Percentiles rank a stretch among this genome's conserved stretches.
phyloP scores from a whole-genome alignment of 257 asterid species.

The Gynochthodes officinalis region DNA sequence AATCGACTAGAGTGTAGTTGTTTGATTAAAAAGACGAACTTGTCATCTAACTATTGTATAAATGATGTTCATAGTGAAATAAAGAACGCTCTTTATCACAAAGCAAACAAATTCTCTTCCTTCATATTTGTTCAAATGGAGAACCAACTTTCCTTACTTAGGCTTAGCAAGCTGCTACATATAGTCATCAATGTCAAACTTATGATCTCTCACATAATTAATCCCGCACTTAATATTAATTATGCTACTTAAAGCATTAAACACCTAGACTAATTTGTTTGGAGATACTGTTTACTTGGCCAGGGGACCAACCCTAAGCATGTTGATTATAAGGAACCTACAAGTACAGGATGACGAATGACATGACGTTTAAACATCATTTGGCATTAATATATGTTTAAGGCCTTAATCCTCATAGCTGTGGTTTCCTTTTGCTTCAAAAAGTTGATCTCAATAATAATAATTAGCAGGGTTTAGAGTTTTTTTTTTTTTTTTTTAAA shows the following conservation, averaged over 20 bases:
- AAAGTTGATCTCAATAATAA: too few relatives aligned
- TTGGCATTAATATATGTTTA: not conserved
- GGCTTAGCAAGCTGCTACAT: slow-evolving; percentile 6
- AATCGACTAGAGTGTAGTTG: too few relatives aligned
- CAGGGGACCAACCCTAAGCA: slow-evolving; percentile 8
- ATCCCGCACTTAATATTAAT: not conserved
- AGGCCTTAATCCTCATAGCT: slow-evolving; percentile 3
- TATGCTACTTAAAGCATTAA: not conserved
- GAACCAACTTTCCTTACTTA: slow-evolving; percentile 3
- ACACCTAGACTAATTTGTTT: not conserved
- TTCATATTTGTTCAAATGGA: too few relatives aligned
- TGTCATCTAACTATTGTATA: too few relatives aligned
- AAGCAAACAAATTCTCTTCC: too few relatives aligned
- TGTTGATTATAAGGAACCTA: not conserved
- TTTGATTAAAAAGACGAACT: too few relatives aligned
- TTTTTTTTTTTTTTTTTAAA: too few relatives aligned
- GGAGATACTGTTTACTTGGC: not conserved
- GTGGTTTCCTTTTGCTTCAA: not conserved
- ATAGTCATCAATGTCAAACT: not conserved
- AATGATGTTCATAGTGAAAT: too few relatives aligned
- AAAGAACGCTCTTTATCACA: too few relatives aligned
- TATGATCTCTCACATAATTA: not conserved
- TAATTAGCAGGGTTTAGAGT: too few relatives aligned
- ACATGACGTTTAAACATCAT: slow-evolving; percentile 13
- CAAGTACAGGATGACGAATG: slow-evolving; percentile 17